phyloP scores from a whole-genome alignment of 495 filamentous ascomycete genomes.

The Aspergillus affinis region DNA sequence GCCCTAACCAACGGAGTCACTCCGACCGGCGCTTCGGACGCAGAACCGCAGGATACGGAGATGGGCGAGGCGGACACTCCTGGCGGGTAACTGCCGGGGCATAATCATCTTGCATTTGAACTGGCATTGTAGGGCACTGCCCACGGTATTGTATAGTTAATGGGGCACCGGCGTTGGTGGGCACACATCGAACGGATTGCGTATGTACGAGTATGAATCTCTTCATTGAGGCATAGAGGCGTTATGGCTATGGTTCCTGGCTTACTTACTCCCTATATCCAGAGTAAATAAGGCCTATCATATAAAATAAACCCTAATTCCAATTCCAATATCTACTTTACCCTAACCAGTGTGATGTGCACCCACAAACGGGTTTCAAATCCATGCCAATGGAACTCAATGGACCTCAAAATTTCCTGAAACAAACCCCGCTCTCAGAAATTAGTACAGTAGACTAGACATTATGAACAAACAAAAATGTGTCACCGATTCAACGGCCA shows the following conservation, averaged over 20 bases:
- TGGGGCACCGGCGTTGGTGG: background rate
- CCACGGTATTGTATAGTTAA: background rate
- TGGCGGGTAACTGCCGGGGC: background rate
- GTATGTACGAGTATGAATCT: background rate
- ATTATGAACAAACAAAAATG: background rate
- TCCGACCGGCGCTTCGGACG: background rate
- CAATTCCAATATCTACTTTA: no score
- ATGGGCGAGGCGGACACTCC: conserved; percentile 21
- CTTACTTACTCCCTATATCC: no score
- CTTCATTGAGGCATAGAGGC: background rate
- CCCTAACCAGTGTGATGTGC: no score
- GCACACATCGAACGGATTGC: background rate
- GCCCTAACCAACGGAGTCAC: background rate
- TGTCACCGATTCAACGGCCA: background rate
- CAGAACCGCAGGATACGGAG: conserved; percentile 18
- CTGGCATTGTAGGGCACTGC: background rate
- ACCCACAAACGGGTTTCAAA: no score
- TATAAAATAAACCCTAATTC: background rate
- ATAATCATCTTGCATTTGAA: background rate
- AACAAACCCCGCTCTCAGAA: background rate
- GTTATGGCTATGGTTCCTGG: background rate
- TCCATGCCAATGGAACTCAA: no score
- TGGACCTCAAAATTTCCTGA: background rate
- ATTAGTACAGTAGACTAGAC: background rate
- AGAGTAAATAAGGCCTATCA: no score